phyloP scores from a whole-genome alignment of 139 green algal species.

The Bryopsis sp. region DNA sequence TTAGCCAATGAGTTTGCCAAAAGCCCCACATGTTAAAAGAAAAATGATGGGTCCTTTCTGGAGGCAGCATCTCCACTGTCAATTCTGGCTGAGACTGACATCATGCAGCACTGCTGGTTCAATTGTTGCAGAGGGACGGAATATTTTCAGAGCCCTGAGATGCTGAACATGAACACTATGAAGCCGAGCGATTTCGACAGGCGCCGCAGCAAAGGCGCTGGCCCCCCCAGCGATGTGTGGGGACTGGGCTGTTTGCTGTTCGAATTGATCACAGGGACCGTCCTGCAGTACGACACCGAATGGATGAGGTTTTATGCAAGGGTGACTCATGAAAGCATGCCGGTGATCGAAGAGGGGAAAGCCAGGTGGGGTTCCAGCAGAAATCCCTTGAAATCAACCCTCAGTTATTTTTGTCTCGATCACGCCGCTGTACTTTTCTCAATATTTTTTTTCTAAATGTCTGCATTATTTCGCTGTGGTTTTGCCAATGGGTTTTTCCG shows the following conservation, averaged over 20 bases:
- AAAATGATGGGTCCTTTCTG: too few relatives aligned
- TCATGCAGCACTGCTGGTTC: too few relatives aligned
- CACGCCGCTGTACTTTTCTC: neutral
- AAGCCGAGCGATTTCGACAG: conserved; percentile 28
- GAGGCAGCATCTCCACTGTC: too few relatives aligned
- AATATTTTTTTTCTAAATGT: neutral
- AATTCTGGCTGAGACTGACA: too few relatives aligned
- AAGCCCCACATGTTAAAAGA: too few relatives aligned
- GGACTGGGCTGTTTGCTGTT: conserved; percentile 69
- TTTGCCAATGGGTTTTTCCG: too few relatives aligned
- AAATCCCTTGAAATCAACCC: too few relatives aligned
- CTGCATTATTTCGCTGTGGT: too few relatives aligned
- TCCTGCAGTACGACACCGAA: conserved; percentile 57
- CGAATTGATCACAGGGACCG: conserved; percentile 55
- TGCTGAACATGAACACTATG: conserved; percentile 55
- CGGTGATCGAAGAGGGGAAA: neutral
- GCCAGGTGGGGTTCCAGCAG: neutral
- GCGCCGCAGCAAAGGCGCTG: conserved; percentile 39
- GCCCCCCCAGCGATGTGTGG: conserved; percentile 63
- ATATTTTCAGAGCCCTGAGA: conserved; percentile 73
- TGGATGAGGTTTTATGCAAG: conserved; percentile 51
- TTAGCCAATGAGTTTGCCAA: too few relatives aligned
- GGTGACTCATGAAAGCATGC: conserved; percentile 28
- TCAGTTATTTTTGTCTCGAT: too few relatives aligned
- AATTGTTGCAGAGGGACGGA: conserved; percentile 73